Evolutionary conservation across 768 basidiomycete species (phyloP), one percentile per base, ranked within the genome.

Genomic region (Pisolithus orientalis): DNA sequence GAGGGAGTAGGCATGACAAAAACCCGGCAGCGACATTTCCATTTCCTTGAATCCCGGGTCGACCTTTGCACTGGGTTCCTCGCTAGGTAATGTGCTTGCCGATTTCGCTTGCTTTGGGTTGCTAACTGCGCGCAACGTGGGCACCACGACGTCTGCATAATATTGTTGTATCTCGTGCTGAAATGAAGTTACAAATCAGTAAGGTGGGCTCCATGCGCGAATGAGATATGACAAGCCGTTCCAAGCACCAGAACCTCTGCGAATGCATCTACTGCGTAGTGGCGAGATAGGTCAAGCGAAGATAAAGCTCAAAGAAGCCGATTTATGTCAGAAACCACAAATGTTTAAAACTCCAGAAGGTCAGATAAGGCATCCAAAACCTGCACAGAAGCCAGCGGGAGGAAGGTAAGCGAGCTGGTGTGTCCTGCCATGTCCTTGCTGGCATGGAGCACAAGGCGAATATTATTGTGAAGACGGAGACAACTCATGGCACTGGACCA

Each of bases 1-100:
- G 32, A 93, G 76, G 2, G 78, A 70, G 59, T 78, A 82, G 5
- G 68, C 67, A 28, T 59, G 66, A 32, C 64, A 68, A 38, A 66
- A 68, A 28, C 66, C 68, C 27, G 58, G 34, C 31, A 68, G 58
- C 17, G 68, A 68, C 45, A 55, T 52, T 43, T 42, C 39, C 45
- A 55, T 53, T 40, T 38, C 39, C 14, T 54, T 44, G 44, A 42
- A 27, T 21, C 54, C 54, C 39, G 55, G 47, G 21, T 40, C 16
- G 10, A 24, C 24, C 44, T 42, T 47, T 13, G 58, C 32, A 34
- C 11, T 9, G 38, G 21, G 6, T 27, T 32, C 25, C 21, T 47
- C 24, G 44, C n/a, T 39, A 54, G 44, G 49, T 28, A 16, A 31
- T 37, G 46, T 28, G 44, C 13, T 21, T 39, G 47, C 27, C 37